These are phyloP conservation scores for Phytophthora constricta DNA, from an alignment of 352 stramenopile species.

Conservation along the genomic window DNA sequence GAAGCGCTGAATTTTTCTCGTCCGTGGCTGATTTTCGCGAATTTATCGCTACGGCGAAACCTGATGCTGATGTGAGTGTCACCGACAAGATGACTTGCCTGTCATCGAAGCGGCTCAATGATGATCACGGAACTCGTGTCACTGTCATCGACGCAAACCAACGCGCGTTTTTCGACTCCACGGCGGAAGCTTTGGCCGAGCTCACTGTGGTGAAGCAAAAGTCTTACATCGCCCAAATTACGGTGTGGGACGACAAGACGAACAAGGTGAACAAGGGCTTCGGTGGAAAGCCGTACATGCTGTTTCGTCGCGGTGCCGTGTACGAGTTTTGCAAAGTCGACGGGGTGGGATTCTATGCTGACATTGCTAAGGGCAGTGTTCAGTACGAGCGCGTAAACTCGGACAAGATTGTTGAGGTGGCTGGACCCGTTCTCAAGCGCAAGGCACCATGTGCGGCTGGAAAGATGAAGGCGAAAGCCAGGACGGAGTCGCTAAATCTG, in stretches of 20 bases:
- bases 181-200: neutral
- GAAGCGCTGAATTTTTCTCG: too few relatives aligned
- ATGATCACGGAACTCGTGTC: conserved; percentile 1
- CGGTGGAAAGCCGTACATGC: neutral
- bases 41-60: too few relatives aligned
- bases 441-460: neutral
- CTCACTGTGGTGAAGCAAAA: conserved; percentile 2
- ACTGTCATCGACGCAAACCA: neutral
- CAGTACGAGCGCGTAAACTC: neutral
- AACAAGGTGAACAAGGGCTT: neutral
- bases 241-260: neutral
- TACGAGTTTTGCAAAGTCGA: neutral
- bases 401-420: neutral
- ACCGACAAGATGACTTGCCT: conserved; percentile 8
- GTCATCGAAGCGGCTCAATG: neutral
- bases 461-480: neutral
- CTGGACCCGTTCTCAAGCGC: neutral
- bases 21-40: too few relatives aligned
- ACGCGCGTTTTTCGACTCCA: neutral
- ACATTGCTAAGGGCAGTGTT: neutral
- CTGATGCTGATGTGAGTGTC: too few relatives aligned
- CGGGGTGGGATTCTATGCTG: conserved; percentile 1
- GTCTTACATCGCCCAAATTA: neutral
- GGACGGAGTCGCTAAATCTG: neutral
- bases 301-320: neutral